phyloP scores from a whole-genome alignment of 148 eudicot species.

The Camellia granthamiana region DNA sequence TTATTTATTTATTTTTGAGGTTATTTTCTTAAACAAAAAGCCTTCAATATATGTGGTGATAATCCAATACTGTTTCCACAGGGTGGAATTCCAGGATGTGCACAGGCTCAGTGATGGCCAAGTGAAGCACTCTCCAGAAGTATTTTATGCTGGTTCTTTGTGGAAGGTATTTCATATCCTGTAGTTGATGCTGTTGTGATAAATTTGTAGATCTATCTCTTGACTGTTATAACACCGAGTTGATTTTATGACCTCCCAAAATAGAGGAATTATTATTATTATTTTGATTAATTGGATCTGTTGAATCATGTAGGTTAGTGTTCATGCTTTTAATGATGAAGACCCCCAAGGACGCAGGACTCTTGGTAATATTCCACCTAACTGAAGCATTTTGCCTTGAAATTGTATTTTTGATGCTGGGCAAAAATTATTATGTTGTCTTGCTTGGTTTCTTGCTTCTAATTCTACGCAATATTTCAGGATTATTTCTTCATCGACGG shows the following conservation, averaged over 20 bases:
- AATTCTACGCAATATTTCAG: constrained; percentile 35
- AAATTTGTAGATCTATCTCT: not conserved
- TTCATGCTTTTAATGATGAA: constrained; percentile 97
- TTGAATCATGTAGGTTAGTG: constrained; percentile 65
- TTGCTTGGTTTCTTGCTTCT: constrained; percentile 8
- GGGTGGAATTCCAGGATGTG: constrained; percentile 93
- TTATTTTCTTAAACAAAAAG: not conserved
- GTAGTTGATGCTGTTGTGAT: not conserved
- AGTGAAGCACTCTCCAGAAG: constrained; percentile 95
- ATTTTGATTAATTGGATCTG: constrained; percentile 13
- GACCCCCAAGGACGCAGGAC: constrained; percentile 99
- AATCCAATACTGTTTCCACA: constrained; percentile 29
- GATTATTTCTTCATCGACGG: constrained; percentile 94
- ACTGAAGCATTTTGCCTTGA: not conserved
- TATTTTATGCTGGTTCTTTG: constrained; percentile 96
- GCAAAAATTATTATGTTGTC: not conserved
- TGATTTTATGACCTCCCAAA: constrained; percentile 10
- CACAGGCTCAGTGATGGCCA: constrained; percentile 92
- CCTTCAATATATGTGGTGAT: constrained; percentile 1
- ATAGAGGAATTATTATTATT: too few species aligned
- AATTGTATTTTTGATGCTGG: not conserved
- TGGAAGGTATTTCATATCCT: constrained; percentile 70
- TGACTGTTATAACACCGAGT: not conserved
- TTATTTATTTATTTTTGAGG: not conserved
- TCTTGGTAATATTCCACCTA: constrained; percentile 55